These are phyloP conservation scores for Raphidocelis subcapitata DNA, from an alignment of 139 green algal species.

Conservation along the genomic window DNA sequence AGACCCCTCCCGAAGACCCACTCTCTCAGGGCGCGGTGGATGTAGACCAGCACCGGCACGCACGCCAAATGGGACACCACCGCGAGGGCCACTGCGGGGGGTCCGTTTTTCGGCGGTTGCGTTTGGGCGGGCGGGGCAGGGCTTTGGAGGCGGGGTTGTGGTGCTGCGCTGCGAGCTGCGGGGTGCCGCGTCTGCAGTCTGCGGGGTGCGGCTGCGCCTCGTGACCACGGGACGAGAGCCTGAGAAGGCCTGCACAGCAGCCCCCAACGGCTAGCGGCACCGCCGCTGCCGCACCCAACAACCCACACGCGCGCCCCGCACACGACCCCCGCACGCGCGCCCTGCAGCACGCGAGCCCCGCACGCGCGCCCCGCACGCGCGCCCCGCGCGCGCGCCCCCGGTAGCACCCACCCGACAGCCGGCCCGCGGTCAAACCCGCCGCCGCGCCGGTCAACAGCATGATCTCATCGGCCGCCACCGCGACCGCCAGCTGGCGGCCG, in stretches of 20 bases:
- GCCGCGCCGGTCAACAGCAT: constrained; percentile 38
- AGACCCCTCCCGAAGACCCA: constrained; percentile 9
- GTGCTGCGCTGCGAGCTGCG: no score
- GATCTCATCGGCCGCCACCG: constrained; percentile 37
- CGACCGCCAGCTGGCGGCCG: constrained; percentile 11
- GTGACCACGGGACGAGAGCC: no score
- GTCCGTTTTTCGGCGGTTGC: neutral
- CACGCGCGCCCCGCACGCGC: neutral
- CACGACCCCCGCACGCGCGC: no score
- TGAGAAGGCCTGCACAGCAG: no score
- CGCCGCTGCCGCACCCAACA: no score
- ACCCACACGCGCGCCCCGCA: no score
- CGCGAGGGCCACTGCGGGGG: constrained; percentile 31
- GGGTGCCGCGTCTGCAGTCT: no score
- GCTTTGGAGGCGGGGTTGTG: no score
- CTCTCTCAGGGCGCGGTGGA: constrained; percentile 47
- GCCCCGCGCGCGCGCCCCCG: neutral
- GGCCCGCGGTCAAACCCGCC: constrained; percentile 26
- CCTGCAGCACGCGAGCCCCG: neutral
- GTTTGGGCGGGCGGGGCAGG: neutral
- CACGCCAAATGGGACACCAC: constrained; percentile 37
- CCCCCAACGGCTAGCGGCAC: no score
- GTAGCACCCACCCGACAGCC: constrained; percentile 21
- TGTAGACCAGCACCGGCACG: constrained; percentile 40
- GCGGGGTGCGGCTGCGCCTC: no score